phyloP scores from a whole-genome alignment of 2,329 filamentous ascomycete species.

The Alternaria hordeiaustralica region DNA sequence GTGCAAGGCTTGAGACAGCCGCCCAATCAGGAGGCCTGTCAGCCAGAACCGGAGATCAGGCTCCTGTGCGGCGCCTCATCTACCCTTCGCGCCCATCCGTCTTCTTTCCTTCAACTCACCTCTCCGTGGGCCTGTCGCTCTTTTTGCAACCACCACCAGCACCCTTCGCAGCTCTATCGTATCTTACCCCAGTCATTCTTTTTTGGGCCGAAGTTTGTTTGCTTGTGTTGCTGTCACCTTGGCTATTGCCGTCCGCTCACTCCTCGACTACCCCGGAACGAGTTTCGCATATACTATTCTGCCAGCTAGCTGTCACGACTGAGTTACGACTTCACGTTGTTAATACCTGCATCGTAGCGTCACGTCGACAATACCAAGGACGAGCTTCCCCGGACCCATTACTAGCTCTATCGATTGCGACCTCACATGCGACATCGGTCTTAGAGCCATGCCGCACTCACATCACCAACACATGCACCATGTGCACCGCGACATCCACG shows the following conservation, averaged over 20 bases:
- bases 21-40: constrained; percentile 31
- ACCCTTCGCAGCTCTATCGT: constrained; percentile 26
- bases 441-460: constrained; percentile 37
- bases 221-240: constrained; percentile 20
- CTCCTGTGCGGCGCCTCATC: constrained; percentile 39
- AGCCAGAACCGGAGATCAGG: constrained; percentile 29
- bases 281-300: constrained; percentile 13
- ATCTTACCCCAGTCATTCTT: constrained; percentile 52
- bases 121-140: constrained; percentile 39
- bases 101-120: constrained; percentile 43
- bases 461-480: constrained; percentile 43
- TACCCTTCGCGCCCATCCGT: constrained; percentile 39
- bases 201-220: constrained; percentile 37
- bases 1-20: constrained; percentile 26
- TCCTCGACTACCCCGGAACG: constrained; percentile 20
- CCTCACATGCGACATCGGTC: constrained; percentile 26
- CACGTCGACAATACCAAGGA: constrained; percentile 9
- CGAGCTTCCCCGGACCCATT: constrained; percentile 26
- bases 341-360: constrained; percentile 33
- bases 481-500: constrained; percentile 27
- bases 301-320: constrained; percentile 30
- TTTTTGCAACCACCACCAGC: constrained; percentile 30
- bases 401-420: constrained; percentile 17
- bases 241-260: constrained; percentile 14
- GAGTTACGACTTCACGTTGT: constrained; percentile 46